Evolutionary conservation across 768 basidiomycete species (phyloP).

Genomic region (Cubamyces sp.): DNA sequence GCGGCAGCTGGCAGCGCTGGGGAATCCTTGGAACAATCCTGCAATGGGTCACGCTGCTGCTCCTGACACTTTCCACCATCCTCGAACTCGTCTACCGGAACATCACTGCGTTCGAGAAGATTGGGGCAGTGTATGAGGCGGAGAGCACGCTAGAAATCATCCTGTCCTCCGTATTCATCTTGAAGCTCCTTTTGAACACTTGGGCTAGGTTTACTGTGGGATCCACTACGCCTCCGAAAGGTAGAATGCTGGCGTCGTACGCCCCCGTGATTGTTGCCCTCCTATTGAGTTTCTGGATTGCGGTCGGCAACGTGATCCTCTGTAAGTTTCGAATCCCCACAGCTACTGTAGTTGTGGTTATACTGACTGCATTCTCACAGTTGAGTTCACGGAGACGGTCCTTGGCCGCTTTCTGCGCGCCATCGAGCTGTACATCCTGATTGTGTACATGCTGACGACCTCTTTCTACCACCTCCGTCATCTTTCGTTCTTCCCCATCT

Average conservation of each 20-base stretch:
- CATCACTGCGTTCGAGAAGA: conserved; percentile 39
- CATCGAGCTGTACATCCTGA: conserved; percentile 62
- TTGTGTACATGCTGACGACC: conserved; percentile 58
- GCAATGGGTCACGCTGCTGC: conserved; percentile 52
- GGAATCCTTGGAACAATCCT: conserved; percentile 56
- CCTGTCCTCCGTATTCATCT: conserved; percentile 58
- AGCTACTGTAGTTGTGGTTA: background rate
- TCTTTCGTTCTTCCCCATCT: conserved; percentile 22
- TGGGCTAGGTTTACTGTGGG: conserved; percentile 43
- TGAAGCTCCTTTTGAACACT: conserved; percentile 65
- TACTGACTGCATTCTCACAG: conserved; percentile 37
- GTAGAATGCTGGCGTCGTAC: conserved; percentile 51
- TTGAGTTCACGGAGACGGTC: conserved; percentile 68
- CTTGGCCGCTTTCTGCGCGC: conserved; percentile 71
- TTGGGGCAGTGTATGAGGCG: conserved; percentile 57
- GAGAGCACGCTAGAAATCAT: conserved; percentile 63
- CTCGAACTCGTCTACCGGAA: conserved; percentile 71
- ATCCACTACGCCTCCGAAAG: conserved; percentile 37
- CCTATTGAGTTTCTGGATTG: conserved; percentile 53
- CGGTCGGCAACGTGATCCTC: conserved; percentile 55
- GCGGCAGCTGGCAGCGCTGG: conserved; percentile 70
- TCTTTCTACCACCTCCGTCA: conserved; percentile 40
- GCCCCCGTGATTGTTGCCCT: conserved; percentile 55
- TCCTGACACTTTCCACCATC: conserved; percentile 50
- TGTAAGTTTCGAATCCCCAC: conserved; percentile 50